Base-by-base conservation (phyloP, 2,329 filamentous ascomycete species). In the Lecanicillium sp. region DNA sequence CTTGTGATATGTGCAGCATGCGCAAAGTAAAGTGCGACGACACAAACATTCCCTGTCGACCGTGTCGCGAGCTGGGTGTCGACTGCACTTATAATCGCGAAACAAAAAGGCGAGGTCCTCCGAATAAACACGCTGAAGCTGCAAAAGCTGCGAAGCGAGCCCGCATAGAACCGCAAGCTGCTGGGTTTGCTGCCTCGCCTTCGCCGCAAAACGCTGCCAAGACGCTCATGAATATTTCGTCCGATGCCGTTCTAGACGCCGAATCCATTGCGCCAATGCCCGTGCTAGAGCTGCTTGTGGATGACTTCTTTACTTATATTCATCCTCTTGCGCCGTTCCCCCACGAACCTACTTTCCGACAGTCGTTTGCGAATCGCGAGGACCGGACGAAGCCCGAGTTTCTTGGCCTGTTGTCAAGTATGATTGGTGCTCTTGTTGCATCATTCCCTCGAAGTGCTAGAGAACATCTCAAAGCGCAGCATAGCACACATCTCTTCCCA, bases 241-340 rank as follows among this genome's bases (percentile, higher is more conserved):
- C 52, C 2, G 55, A 57, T n/a, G 52, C 51, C 19, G 54, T 59
- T n/a, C 53, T 78, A 12, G 73, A 76, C 43, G 75, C 80, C 34
- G 84, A 89, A 53, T 67, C 74, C 2, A 87, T 89, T 44, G 83
- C 81, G 29, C 80, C 83, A 0, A 68, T 81, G 57, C 72, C 75
- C 7, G 76, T 81, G 9, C 63, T 89, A 37, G 72, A 82, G 50
- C 69, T 81, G 3, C 67, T 88, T 13, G 74, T 89, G 41, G 81
- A 88, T 55, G 84, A 89, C 62, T 89, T 85, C 68, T 89, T 88
- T 60, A 86, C 80, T 14, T 87, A 87, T 55, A 81, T 88, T 38
- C 82, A 88, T 49, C 84, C 84, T 2, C 69, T 89, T 8, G 76
- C 75, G 42, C 84, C 84, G 0, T 88, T 89, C 41, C 84, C 84